A percentile compares a stretch with the other conserved stretches of the same genome.
phyloP scores from a whole-genome alignment of 306 rosid genomes.

The Malus domestica region ASM211411v1 NC_041803.1:46976001-46976500 shows the following conservation, averaged over 20 bases:
- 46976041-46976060: too few species aligned
- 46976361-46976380: not conserved
- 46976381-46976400: not conserved
- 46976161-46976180: not conserved
- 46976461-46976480: not conserved
- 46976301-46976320: not conserved
- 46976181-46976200: not conserved
- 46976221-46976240: not conserved
- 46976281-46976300: not conserved
- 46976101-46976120: not conserved
- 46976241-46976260: not conserved
- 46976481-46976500: not conserved
- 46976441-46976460: not conserved
- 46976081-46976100: not conserved
- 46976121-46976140: not conserved
- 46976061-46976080: not conserved
- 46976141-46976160: not conserved
- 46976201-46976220: not conserved
- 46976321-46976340: not conserved
- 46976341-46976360: not conserved
- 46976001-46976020: too few species aligned
- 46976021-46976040: too few species aligned
- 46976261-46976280: not conserved
- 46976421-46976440: not conserved
- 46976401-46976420: not conserved